phyloP scores from a whole-genome alignment of 2,329 filamentous ascomycete genomes.

The Colletotrichum tanaceti region DNA sequence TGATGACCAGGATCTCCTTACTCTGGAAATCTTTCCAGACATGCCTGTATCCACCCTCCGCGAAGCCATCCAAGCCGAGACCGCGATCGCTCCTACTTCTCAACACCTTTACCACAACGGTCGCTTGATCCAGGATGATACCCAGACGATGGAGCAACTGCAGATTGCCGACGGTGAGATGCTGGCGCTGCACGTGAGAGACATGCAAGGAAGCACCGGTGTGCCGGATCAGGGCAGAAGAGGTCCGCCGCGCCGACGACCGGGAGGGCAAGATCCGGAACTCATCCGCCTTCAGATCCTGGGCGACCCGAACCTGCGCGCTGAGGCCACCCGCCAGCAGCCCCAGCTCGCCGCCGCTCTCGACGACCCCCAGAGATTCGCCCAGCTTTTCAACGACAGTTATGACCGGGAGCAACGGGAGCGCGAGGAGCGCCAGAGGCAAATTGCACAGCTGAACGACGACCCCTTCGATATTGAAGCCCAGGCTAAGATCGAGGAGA shows the following conservation, averaged over 20 bases:
- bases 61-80: conserved; percentile 87
- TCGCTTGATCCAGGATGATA: conserved; percentile 77
- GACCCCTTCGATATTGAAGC: conserved; percentile 95
- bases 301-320: conserved; percentile 78
- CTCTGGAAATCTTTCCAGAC: conserved; percentile 82
- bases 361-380: conserved; percentile 81
- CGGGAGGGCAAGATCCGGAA: conserved; percentile 74
- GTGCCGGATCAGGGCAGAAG: conserved; percentile 52
- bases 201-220: conserved; percentile 63
- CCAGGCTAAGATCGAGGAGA: conserved; percentile 93
- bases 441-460: conserved; percentile 87
- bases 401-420: conserved; percentile 77
- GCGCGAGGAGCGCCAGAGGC: conserved; percentile 80
- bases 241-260: conserved; percentile 50
- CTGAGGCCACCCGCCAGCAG: conserved; percentile 76
- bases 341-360: conserved; percentile 82
- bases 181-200: conserved; percentile 84
- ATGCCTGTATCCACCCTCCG: conserved; percentile 89
- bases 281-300: conserved; percentile 84
- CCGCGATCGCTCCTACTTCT: conserved; percentile 74
- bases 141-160: conserved; percentile 83
- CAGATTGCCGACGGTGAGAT: conserved; percentile 90
- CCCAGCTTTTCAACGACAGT: conserved; percentile 75
- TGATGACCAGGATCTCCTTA: conserved; percentile 75
- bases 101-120: conserved; percentile 95